Conservation (phyloP, 495 filamentous ascomycete genomes). For the Penicillium macrosclerotiorum region DNA sequence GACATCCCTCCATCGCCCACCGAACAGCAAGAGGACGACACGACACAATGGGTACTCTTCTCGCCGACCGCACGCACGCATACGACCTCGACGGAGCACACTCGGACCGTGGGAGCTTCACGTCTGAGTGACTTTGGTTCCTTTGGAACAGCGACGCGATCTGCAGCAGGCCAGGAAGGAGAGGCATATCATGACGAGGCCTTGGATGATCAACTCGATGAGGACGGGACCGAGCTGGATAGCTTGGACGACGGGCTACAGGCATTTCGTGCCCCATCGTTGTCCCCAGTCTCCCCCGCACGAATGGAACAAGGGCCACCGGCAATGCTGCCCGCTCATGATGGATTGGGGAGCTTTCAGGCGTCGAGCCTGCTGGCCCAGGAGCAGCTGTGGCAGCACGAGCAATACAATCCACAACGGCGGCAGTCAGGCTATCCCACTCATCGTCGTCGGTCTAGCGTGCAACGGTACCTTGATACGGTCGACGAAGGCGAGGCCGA, state of each 20-base stretch:
- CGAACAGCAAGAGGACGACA: constrained; percentile 56
- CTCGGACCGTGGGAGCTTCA: constrained; percentile 70
- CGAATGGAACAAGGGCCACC: constrained; percentile 50
- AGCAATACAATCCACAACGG: constrained; percentile 72
- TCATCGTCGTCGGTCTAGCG: constrained; percentile 52
- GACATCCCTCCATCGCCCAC: constrained; percentile 34
- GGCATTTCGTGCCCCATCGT: constrained; percentile 70
- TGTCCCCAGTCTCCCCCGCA: constrained; percentile 47
- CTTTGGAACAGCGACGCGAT: constrained; percentile 59
- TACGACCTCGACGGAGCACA: constrained; percentile 69
- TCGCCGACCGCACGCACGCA: constrained; percentile 71
- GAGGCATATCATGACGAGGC: constrained; percentile 48
- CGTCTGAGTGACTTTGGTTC: constrained; percentile 85
- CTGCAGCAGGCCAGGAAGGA: constrained; percentile 42
- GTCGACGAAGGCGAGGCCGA: constrained; percentile 58
- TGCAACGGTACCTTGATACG: constrained; percentile 65
- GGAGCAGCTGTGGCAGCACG: constrained; percentile 81
- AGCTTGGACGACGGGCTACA: constrained; percentile 88
- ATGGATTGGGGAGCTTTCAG: constrained; percentile 84
- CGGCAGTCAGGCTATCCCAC: constrained; percentile 22
- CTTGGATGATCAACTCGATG: constrained; percentile 56
- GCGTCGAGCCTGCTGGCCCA: constrained; percentile 57
- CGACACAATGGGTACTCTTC: constrained; percentile 96
- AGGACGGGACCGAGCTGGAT: constrained; percentile 73
- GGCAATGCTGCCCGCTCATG: constrained; percentile 80